Evolutionary conservation across 139 green algal species (phyloP).

Genomic region (Axilococcus clingmanii): DNA sequence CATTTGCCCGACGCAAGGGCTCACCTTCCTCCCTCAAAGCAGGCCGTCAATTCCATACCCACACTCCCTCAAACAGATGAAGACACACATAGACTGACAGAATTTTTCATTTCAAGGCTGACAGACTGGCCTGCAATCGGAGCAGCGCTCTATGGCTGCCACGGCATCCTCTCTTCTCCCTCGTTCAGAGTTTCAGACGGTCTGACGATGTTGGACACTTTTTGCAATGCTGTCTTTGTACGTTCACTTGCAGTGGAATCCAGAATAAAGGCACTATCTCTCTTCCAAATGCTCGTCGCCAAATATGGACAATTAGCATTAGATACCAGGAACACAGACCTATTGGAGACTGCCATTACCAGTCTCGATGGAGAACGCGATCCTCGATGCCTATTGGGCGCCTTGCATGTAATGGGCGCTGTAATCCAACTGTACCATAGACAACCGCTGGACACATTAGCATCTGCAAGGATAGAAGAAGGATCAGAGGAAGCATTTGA

Average conservation of each 20-base stretch:
- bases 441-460: slow-evolving; percentile 5
- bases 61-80: background rate
- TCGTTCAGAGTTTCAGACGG: background rate
- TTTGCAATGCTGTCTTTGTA: slow-evolving; percentile 12
- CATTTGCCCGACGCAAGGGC: too few species aligned
- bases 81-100: slow-evolving; percentile 12
- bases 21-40: too few species aligned
- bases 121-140: slow-evolving; percentile 20
- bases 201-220: slow-evolving; percentile 3
- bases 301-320: slow-evolving; percentile 6
- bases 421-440: slow-evolving; percentile 12
- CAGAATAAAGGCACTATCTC: slow-evolving; percentile 6
- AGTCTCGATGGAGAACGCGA: slow-evolving; percentile 85
- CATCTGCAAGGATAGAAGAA: slow-evolving; percentile 7
- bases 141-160: slow-evolving; percentile 22
- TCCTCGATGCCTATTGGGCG: slow-evolving; percentile 70
- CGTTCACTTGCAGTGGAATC: slow-evolving; percentile 9
- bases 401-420: slow-evolving; percentile 35
- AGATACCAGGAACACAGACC: slow-evolving; percentile 8
- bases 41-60: too few species aligned
- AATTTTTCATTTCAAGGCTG: slow-evolving; percentile 25
- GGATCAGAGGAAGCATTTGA: slow-evolving; percentile 70
- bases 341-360: slow-evolving; percentile 11
- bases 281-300: slow-evolving; percentile 1
- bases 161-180: slow-evolving; percentile 1